Evolutionary conservation across 768 basidiomycete genomes (phyloP).

Genomic region (Rossbeevera mucosa): DNA sequence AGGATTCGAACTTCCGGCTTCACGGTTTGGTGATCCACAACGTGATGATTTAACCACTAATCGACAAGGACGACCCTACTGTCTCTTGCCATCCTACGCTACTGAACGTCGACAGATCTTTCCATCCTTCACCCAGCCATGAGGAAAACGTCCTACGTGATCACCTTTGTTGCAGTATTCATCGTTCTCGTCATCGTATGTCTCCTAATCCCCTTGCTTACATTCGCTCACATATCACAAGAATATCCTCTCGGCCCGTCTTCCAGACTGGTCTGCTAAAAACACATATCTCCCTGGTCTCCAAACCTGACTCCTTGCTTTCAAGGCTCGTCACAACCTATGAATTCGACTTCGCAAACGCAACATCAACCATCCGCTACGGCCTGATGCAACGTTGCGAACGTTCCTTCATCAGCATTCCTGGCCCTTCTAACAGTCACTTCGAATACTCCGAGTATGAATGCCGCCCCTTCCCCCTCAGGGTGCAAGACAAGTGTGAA

Average conservation of each 20-base stretch:
- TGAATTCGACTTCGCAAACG: conserved; percentile 40
- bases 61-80: conserved; percentile 44
- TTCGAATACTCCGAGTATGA: conserved; percentile 51
- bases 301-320: conserved; percentile 25
- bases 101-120: too few relatives aligned
- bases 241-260: conserved; percentile 53
- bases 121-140: conserved; percentile 30
- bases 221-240: conserved; percentile 21
- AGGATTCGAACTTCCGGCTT: conserved; percentile 42
- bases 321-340: conserved; percentile 39
- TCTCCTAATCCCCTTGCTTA: not conserved
- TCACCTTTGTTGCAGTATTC: conserved; percentile 56
- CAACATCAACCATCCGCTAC: conserved; percentile 48
- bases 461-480: conserved; percentile 63
- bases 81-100: too few relatives aligned
- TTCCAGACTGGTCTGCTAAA: conserved; percentile 59
- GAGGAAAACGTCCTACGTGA: conserved; percentile 66
- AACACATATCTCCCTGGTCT: conserved; percentile 13
- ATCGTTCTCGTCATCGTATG: conserved; percentile 51
- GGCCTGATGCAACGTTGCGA: conserved; percentile 60
- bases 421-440: conserved; percentile 39
- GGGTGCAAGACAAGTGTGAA: conserved; percentile 44
- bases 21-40: conserved; percentile 36
- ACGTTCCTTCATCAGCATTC: conserved; percentile 44
- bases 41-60: conserved; percentile 44